These are phyloP conservation scores for Ogataea zsoltii DNA, from an alignment of 805 yeast genomes.

Conservation along the genomic window DNA sequence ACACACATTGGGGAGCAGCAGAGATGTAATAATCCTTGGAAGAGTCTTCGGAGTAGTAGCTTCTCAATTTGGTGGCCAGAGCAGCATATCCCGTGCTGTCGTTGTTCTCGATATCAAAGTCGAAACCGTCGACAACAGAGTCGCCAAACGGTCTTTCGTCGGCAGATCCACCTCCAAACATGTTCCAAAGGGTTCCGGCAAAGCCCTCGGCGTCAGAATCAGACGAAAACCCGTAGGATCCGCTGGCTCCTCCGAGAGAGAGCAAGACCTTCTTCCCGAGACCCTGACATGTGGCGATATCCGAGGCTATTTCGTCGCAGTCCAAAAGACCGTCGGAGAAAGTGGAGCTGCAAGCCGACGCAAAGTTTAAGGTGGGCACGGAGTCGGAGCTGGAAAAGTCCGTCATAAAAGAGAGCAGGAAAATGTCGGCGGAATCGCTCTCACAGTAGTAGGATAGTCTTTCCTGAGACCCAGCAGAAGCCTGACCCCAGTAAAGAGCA, in stretches of 20 bases:
- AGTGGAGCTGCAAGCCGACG: constrained; percentile 45
- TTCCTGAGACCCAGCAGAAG: constrained; percentile 61
- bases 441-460: constrained; percentile 61
- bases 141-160: constrained; percentile 61
- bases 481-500: constrained; percentile 90
- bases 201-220: constrained; percentile 57
- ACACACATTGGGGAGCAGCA: constrained; percentile 92
- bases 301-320: constrained; percentile 50
- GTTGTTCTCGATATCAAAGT: constrained; percentile 68
- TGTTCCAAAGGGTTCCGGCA: constrained; percentile 62
- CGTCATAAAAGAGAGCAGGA: constrained; percentile 68
- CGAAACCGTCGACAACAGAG: constrained; percentile 81
- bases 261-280: constrained; percentile 76
- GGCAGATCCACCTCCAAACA: constrained; percentile 60
- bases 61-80: constrained; percentile 51
- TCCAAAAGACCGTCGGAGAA: constrained; percentile 44
- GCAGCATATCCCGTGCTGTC: constrained; percentile 66
- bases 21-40: constrained; percentile 70
- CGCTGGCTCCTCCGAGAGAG: constrained; percentile 76
- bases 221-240: constrained; percentile 52
- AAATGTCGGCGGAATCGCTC: constrained; percentile 66
- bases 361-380: constrained; percentile 55
- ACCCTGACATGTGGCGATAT: constrained; percentile 73
- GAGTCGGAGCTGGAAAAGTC: constrained; percentile 49
- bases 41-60: constrained; percentile 35